Evolutionary conservation across 2,329 filamentous ascomycete genomes (phyloP).

Genomic region (Xylaria multiplex): DNA sequence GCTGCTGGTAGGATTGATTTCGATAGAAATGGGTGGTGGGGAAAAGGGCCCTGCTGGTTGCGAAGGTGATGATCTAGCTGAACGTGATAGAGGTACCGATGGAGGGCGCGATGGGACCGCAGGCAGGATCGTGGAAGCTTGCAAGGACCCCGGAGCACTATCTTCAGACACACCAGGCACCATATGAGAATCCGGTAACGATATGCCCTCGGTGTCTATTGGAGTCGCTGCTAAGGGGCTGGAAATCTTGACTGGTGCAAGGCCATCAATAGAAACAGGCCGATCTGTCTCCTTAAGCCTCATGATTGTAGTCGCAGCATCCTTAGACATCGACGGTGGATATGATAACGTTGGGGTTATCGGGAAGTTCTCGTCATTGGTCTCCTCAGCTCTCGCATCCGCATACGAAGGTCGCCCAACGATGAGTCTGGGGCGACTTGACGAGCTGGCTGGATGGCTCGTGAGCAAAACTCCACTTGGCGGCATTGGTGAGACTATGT

Average conservation of each 20-base stretch:
- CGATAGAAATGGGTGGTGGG: conserved; percentile 47
- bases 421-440: conserved; percentile 47
- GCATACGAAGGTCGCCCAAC: conserved; percentile 51
- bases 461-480: conserved; percentile 45
- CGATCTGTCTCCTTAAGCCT: conserved; percentile 46
- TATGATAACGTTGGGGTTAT: conserved; percentile 49
- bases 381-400: conserved; percentile 45
- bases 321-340: conserved; percentile 48
- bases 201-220: conserved; percentile 33
- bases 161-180: conserved; percentile 19
- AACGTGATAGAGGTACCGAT: conserved; percentile 39
- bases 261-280: conserved; percentile 44
- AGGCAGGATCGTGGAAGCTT: conserved; percentile 18
- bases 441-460: conserved; percentile 43
- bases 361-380: conserved; percentile 42
- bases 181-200: conserved; percentile 14
- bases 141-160: conserved; percentile 15
- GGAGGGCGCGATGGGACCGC: conserved; percentile 36
- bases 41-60: conserved; percentile 43
- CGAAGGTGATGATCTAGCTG: conserved; percentile 45
- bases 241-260: conserved; percentile 45
- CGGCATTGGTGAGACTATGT: conserved; percentile 48
- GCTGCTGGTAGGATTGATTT: conserved; percentile 46
- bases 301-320: conserved; percentile 49
- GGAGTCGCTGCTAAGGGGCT: conserved; percentile 43